Percentiles rank a stretch among this genome's conserved stretches.
Conservation (phyloP, 129 eudicot species). For the Chrysanthemum lavandulifolium region DNA sequence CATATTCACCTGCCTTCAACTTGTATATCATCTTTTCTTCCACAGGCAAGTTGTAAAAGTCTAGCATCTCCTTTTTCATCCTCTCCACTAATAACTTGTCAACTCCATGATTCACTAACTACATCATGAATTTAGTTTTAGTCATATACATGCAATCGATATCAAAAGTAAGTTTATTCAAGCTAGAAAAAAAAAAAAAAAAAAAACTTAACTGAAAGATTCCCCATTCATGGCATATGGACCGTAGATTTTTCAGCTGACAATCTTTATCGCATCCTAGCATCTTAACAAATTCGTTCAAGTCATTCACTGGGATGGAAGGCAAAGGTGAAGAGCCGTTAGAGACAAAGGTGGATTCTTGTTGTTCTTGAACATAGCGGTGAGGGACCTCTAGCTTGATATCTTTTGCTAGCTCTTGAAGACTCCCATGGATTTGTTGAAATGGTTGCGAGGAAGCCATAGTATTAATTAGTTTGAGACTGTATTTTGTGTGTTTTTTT, state of each 20-base stretch:
- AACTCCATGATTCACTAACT: slow-evolving; percentile 6
- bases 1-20: background rate
- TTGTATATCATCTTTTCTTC: slow-evolving; percentile 3
- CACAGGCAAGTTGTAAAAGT: background rate
- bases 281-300: slow-evolving; percentile 24
- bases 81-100: slow-evolving; percentile 2
- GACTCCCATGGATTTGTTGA: slow-evolving; percentile 11
- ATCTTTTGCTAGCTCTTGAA: slow-evolving; percentile 35
- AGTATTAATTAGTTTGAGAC: background rate
- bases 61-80: slow-evolving; percentile 3
- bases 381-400: slow-evolving; percentile 16
- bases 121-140: background rate
- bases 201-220: slow-evolving; percentile 4
- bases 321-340: slow-evolving; percentile 12
- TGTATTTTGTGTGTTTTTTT: background rate
- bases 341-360: slow-evolving; percentile 26
- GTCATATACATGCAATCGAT: background rate
- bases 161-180: background rate
- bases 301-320: slow-evolving; percentile 41
- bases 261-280: background rate
- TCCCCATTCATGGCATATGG: slow-evolving; percentile 6
- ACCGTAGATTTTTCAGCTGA: background rate
- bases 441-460: slow-evolving; percentile 2
- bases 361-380: slow-evolving; percentile 28
- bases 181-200: background rate